Evolutionary conservation across 208 protist species (phyloP).

Genomic region (Tritrichomonas musculus): DNA sequence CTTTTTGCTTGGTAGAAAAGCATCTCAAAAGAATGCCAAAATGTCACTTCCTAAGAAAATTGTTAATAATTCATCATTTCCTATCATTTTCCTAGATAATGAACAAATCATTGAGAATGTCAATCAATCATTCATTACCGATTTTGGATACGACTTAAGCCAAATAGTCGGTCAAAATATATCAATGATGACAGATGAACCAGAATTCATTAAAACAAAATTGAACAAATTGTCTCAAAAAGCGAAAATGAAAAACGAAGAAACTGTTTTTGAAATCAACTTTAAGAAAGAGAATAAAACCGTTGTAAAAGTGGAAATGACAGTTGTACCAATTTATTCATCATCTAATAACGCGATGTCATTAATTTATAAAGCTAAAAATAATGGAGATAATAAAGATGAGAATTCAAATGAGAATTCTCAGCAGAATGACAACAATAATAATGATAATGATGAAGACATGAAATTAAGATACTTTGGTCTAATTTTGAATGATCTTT

Average conservation of each 20-base stretch:
- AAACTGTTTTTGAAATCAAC: neutral
- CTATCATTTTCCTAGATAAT: neutral
- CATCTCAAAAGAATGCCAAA: neutral
- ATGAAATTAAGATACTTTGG: neutral
- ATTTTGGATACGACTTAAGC: neutral
- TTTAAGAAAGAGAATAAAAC: neutral
- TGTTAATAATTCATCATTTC: neutral
- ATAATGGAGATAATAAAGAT: neutral
- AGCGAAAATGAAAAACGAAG: neutral
- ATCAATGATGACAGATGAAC: neutral
- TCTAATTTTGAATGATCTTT: neutral
- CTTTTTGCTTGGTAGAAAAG: neutral
- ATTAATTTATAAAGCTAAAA: neutral
- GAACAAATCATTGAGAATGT: neutral
- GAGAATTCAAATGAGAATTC: neutral
- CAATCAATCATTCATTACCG: neutral
- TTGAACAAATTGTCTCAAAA: neutral
- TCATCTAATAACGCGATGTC: too few species aligned
- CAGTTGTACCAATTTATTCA: neutral
- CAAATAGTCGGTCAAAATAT: constrained; percentile 11
- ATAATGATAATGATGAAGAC: neutral
- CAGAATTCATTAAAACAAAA: too few species aligned
- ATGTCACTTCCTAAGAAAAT: neutral
- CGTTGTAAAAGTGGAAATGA: neutral
- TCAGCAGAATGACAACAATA: too few species aligned